phyloP scores from a whole-genome alignment of 2,329 filamentous ascomycete species.

The Colletotrichum sp. region DNA sequence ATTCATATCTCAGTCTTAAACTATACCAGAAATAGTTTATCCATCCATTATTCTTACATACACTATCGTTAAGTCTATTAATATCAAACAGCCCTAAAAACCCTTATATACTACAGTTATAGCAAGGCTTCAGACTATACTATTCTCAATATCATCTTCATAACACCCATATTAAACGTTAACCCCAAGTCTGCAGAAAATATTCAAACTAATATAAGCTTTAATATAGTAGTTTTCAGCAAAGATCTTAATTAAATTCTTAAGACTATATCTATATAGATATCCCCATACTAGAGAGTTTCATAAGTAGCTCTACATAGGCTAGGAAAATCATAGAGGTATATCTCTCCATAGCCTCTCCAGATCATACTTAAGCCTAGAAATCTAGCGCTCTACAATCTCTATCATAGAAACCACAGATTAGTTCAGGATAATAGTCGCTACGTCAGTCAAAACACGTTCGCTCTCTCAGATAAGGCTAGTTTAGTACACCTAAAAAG shows the following conservation, averaged over 20 bases:
- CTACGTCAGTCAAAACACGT: too few species aligned
- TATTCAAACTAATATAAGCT: fast-evolving
- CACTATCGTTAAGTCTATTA: fast-evolving
- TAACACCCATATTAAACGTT: background rate
- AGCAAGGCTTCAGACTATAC: background rate
- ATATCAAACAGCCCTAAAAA: background rate
- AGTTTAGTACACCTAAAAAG: background rate
- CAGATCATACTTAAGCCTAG: too few species aligned
- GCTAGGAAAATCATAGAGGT: background rate
- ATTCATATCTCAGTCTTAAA: background rate
- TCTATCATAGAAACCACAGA: background rate
- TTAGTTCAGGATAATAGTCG: background rate
- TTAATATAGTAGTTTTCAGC: background rate
- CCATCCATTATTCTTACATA: background rate
- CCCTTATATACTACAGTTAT: background rate
- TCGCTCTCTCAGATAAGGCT: background rate
- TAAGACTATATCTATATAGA: background rate
- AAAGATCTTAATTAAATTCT: background rate
- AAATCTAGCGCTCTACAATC: background rate
- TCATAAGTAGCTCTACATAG: background rate
- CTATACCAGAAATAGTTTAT: fast-evolving
- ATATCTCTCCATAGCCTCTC: background rate
- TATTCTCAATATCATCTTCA: background rate
- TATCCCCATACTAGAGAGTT: background rate
- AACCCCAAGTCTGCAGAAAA: background rate